These are phyloP conservation scores for Penicillium macrosclerotiorum DNA, from an alignment of 495 filamentous ascomycete species.

Conservation along the genomic window DNA sequence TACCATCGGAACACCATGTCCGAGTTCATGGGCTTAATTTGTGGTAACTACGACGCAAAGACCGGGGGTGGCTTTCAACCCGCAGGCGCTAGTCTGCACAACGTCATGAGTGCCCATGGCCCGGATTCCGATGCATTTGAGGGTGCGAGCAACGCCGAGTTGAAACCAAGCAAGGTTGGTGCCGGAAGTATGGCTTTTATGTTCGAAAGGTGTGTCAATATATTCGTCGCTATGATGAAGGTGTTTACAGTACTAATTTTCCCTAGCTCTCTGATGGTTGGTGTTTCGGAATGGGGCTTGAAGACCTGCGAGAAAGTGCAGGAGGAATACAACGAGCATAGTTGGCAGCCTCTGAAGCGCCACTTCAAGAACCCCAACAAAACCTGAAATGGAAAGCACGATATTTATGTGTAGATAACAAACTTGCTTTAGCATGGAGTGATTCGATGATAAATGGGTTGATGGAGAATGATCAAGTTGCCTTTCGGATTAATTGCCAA, in stretches of 20 bases:
- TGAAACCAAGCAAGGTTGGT: slow-evolving; percentile 59
- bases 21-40: slow-evolving; percentile 52
- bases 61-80: slow-evolving; percentile 63
- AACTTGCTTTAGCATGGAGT: slow-evolving; percentile 2
- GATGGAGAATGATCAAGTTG: no score
- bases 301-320: slow-evolving; percentile 83
- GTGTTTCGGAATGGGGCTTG: slow-evolving; percentile 88
- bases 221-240: slow-evolving; percentile 3
- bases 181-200: slow-evolving; percentile 66
- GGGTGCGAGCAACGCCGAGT: slow-evolving; percentile 55
- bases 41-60: slow-evolving; percentile 68
- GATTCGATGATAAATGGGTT: slow-evolving; percentile 3
- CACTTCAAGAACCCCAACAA: slow-evolving; percentile 67
- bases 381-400: not conserved
- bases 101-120: slow-evolving; percentile 63
- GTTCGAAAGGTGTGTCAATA: slow-evolving; percentile 55
- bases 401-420: slow-evolving; percentile 9
- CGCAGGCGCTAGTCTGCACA: slow-evolving; percentile 61
- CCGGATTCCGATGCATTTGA: slow-evolving; percentile 58
- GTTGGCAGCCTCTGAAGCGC: slow-evolving; percentile 76
- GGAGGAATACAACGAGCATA: slow-evolving; percentile 77
- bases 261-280: slow-evolving; percentile 73
- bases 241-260: not conserved
- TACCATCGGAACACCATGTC: slow-evolving; percentile 85
- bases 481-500: no score